Evolutionary conservation across 2,329 filamentous ascomycete species (phyloP), one percentile per base, ranked within the genome.

Genomic region (Keithomyces neogunnii): DNA sequence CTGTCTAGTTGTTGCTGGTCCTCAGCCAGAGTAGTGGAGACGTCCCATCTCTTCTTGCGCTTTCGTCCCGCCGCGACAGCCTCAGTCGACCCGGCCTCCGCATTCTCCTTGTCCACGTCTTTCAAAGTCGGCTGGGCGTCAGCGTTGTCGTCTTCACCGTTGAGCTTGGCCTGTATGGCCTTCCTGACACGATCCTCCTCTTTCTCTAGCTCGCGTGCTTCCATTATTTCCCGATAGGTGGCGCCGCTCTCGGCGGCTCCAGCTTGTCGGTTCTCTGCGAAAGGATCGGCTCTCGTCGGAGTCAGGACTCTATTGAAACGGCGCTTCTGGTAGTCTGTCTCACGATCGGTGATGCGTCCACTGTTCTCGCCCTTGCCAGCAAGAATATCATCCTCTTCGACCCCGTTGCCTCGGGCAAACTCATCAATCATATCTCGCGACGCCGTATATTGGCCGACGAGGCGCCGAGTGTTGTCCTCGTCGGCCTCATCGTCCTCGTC

Each of bases 301-400:
- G 89, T 93, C 56, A 97, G 76, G 49, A 82, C 84, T 55, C 93
- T 89, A 66, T 96, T 85, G 68, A 95, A 95, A 53, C 91, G 84
- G 58, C 91, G 88, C 72, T 95, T 96, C 72, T 99, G 95, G 67
- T 99, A 99, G 65, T 97, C 92, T 56, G 90, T 95, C 74, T 97
- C 92, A 62, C 93, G 86, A 65, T 95, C 92, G 55, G 85, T 78
- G 64, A 99, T 97, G 61, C 92, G 85, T 52, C 87, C 90, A 67
- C 89, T 88, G 71, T 92, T 88, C 74, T 97, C 93, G 59, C 81
- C 80, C 59, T 85, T 82, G 44, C 86, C 88, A 48, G 90, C 78
- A 56, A 99, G 76, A 5, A 92, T 85, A 63, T 99, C 95, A 53
- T 92, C 89, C 70, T 96, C 92, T 66, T 95, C 92, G 30, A 92